Evolutionary conservation across 352 stramenopile genomes (phyloP).

Genomic region (Pythium brassicae): DNA sequence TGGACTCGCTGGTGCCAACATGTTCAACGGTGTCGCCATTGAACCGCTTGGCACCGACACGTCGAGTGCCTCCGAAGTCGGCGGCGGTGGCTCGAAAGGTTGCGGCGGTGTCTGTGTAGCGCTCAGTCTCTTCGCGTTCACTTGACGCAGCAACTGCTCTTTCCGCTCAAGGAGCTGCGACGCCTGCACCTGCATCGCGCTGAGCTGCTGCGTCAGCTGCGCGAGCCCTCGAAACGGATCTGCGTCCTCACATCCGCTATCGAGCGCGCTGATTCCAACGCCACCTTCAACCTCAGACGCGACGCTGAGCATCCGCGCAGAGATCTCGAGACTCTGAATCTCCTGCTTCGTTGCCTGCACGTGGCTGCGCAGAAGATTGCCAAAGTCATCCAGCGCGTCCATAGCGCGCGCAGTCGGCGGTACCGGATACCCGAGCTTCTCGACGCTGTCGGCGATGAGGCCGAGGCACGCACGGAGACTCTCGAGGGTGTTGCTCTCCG

Average conservation of each 20-base stretch:
- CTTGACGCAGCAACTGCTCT: conserved; percentile 18
- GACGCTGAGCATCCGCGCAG: conserved; percentile 51
- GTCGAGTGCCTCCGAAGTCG: neutral
- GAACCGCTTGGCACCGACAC: neutral
- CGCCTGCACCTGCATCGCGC: conserved; percentile 36
- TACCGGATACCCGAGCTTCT: conserved; percentile 46
- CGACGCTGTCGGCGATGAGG: conserved; percentile 34
- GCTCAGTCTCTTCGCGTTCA: conserved; percentile 12
- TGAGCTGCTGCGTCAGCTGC: conserved; percentile 43
- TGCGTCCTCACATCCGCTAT: conserved; percentile 7
- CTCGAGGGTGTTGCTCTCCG: conserved; percentile 28
- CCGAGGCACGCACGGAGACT: conserved; percentile 40
- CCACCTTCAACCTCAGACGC: conserved; percentile 28
- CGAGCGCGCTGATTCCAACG: conserved; percentile 4
- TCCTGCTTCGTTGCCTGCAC: conserved; percentile 52
- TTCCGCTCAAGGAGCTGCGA: conserved; percentile 22
- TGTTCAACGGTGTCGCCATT: too few species aligned
- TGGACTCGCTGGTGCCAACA: neutral
- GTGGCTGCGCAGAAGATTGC: conserved; percentile 43
- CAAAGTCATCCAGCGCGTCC: conserved; percentile 53
- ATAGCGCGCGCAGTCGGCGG: conserved; percentile 32
- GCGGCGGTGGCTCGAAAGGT: neutral
- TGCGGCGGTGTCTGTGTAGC: neutral
- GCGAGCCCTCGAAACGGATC: conserved; percentile 25
- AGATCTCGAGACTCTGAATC: conserved; percentile 67